phyloP scores from a whole-genome alignment of 2,329 filamentous ascomycete genomes.

The Thelonectria blattea region DNA sequence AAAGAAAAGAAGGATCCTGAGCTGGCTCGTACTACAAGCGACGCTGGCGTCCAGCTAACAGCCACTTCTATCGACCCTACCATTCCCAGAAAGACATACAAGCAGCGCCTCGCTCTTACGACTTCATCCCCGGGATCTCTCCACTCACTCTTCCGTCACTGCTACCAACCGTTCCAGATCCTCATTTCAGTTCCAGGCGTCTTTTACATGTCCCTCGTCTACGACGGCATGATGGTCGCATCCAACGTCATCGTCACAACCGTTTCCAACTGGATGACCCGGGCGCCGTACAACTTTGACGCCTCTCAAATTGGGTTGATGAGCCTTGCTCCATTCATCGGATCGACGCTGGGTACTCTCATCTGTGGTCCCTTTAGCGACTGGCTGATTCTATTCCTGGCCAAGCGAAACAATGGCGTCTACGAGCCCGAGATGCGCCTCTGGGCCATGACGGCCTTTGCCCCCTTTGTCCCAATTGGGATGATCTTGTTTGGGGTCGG shows the following conservation, averaged over 20 bases:
- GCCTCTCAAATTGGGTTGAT: conserved; percentile 35
- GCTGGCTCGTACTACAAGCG: background rate
- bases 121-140: background rate
- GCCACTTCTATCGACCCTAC: conserved; percentile 7
- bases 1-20: background rate
- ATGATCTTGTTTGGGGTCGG: conserved; percentile 6
- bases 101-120: conserved; percentile 14
- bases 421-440: conserved; percentile 53
- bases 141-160: conserved; percentile 13
- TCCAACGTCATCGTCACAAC: conserved; percentile 3
- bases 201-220: conserved; percentile 14
- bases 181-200: conserved; percentile 12
- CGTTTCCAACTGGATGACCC: conserved; percentile 1
- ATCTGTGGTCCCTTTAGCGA: conserved; percentile 48
- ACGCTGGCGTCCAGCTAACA: background rate
- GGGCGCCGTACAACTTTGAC: conserved; percentile 41
- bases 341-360: conserved; percentile 44
- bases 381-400: conserved; percentile 43
- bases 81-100: conserved; percentile 22
- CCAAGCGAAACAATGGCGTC: conserved; percentile 46
- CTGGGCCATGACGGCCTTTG: background rate
- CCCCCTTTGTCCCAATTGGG: background rate
- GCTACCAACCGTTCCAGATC: conserved; percentile 21
- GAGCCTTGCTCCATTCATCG: conserved; percentile 40
- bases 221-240: conserved; percentile 9